Conservation (phyloP, 2,329 filamentous ascomycete genomes). For the Lasiodiplodia sp. region DNA sequence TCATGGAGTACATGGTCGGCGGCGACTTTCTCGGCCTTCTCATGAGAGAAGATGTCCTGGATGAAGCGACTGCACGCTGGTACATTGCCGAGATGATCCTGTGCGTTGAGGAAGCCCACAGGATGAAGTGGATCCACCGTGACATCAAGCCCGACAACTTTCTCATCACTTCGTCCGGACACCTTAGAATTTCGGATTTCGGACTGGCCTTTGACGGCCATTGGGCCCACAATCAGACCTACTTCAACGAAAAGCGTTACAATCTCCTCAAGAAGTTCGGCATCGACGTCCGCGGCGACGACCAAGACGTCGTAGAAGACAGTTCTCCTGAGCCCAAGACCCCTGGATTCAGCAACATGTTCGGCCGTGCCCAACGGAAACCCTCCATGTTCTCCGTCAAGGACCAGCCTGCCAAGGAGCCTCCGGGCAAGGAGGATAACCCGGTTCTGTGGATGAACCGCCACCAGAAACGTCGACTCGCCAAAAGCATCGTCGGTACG, state of each 20-base stretch:
- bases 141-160: constrained; percentile 99
- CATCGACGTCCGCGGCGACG: constrained; percentile 76
- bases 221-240: constrained; percentile 89
- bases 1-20: constrained; percentile 98
- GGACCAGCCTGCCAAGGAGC: constrained; percentile 29
- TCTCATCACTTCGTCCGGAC: constrained; percentile 83
- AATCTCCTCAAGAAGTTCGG: constrained; percentile 78
- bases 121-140: constrained; percentile 87
- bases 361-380: constrained; percentile 16
- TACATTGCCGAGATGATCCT: constrained; percentile 97
- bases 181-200: constrained; percentile 96
- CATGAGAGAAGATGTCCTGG: constrained; percentile 82
- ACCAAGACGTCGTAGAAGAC: constrained; percentile 68
- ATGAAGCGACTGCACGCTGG: constrained; percentile 79
- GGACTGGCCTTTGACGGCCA: constrained; percentile 94
- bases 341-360: constrained; percentile 40
- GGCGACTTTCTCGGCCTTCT: constrained; percentile 91
- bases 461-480: constrained; percentile 70
- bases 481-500: constrained; percentile 88
- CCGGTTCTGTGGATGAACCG: constrained; percentile 52
- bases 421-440: constrained; percentile 29
- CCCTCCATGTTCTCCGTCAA: constrained; percentile 12
- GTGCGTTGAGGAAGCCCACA: constrained; percentile 91
- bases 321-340: constrained; percentile 39
- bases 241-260: constrained; percentile 85